These are phyloP conservation scores for Fusarium sp. DNA, from an alignment of 2,329 filamentous ascomycete genomes.

Conservation along the genomic window DNA sequence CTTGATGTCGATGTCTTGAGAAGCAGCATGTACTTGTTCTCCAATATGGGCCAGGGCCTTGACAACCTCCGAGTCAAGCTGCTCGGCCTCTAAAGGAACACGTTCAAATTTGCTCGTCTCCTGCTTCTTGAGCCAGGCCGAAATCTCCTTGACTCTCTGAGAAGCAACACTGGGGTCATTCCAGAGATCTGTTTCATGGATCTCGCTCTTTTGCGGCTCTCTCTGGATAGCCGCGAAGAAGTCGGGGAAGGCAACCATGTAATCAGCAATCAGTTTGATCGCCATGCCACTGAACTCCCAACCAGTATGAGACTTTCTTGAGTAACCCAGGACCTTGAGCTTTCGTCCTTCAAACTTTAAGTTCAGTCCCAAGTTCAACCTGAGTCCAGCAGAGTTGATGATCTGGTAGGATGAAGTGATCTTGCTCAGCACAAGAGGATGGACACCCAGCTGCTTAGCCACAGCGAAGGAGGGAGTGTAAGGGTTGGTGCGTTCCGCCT, in stretches of 20 bases:
- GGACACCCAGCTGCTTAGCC: slow-evolving; percentile 83
- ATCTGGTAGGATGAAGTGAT: slow-evolving; percentile 96
- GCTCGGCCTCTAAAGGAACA: slow-evolving; percentile 96
- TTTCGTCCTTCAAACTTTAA: slow-evolving; percentile 97
- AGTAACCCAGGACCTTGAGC: slow-evolving; percentile 95
- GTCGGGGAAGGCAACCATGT: slow-evolving; percentile 95
- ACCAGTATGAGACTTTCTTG: slow-evolving; percentile 84
- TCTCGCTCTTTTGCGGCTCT: slow-evolving; percentile 88
- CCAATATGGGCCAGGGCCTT: slow-evolving; percentile 83
- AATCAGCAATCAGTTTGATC: slow-evolving; percentile 83
- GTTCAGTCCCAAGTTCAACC: slow-evolving; percentile 93
- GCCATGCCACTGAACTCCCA: slow-evolving; percentile 97
- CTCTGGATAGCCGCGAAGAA: slow-evolving; percentile 91
- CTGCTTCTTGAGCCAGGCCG: slow-evolving; percentile 90
- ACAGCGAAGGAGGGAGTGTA: slow-evolving; percentile 94
- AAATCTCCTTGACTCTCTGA: slow-evolving; percentile 91
- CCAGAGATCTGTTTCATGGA: slow-evolving; percentile 89
- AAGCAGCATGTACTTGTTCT: slow-evolving; percentile 71
- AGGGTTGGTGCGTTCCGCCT: slow-evolving; percentile 77
- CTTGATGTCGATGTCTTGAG: slow-evolving; percentile 71
- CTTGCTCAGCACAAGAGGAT: slow-evolving; percentile 92
- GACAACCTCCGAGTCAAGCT: slow-evolving; percentile 93
- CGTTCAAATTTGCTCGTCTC: slow-evolving; percentile 94
- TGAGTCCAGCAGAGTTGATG: slow-evolving; percentile 80
- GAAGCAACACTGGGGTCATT: slow-evolving; percentile 78